These are phyloP conservation scores for Globisporangium orthogonon DNA, from an alignment of 352 stramenopile genomes.

Conservation along the genomic window DNA sequence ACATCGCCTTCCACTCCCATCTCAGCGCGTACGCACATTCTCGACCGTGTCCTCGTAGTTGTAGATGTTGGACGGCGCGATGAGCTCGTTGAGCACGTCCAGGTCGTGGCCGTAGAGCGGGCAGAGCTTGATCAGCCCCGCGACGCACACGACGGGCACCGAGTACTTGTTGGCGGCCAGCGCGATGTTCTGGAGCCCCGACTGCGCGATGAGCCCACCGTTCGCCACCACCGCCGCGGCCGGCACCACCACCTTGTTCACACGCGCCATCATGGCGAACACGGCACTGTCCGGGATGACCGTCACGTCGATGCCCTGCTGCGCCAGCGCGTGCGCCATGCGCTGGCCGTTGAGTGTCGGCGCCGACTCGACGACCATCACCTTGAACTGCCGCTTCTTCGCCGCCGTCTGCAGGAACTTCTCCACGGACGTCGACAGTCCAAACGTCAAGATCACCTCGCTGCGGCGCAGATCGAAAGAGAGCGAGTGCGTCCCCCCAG, in stretches of 20 bases:
- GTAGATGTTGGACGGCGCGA: conserved; percentile 82
- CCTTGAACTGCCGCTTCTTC: conserved; percentile 94
- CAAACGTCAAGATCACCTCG: conserved; percentile 96
- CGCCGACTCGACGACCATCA: conserved; percentile 92
- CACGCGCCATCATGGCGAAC: conserved; percentile 97
- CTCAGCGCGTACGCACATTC: conserved; percentile 44
- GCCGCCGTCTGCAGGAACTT: conserved; percentile 86
- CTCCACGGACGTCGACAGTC: conserved; percentile 88
- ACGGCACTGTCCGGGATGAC: conserved; percentile 96
- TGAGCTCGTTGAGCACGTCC: conserved; percentile 92
- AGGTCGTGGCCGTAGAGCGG: conserved; percentile 98
- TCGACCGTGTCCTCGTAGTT: conserved; percentile 89
- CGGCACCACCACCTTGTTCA: conserved; percentile 97
- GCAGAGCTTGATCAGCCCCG: conserved; percentile 97
- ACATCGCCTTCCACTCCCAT: background rate
- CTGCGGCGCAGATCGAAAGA: conserved; percentile 18
- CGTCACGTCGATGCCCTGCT: conserved; percentile 91
- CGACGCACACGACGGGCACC: conserved; percentile 95
- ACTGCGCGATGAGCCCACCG: conserved; percentile 93
- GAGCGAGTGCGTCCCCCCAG: background rate
- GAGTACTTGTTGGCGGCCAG: conserved; percentile 95
- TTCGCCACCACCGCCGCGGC: conserved; percentile 96
- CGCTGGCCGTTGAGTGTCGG: conserved; percentile 90
- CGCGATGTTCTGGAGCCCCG: conserved; percentile 93
- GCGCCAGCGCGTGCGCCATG: conserved; percentile 81